These are phyloP conservation scores for Rutstroemia sp. DNA, from an alignment of 2,329 filamentous ascomycete species.

Conservation along the genomic window DNA sequence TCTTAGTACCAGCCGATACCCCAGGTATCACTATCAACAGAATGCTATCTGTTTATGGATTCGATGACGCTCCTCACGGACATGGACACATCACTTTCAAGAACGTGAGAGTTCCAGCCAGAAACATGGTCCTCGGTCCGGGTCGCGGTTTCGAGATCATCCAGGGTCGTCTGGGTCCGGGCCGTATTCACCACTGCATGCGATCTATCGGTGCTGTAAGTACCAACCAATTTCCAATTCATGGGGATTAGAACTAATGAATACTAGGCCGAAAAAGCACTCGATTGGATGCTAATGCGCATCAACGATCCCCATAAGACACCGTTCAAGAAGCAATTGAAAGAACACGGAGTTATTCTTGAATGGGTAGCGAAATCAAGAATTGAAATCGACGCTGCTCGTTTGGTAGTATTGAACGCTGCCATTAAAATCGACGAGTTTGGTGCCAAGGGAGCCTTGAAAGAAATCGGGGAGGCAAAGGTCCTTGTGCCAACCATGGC, in stretches of 20 bases:
- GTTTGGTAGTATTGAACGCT: slow-evolving; percentile 86
- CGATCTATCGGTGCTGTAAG: slow-evolving; percentile 75
- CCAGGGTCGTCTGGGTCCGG: slow-evolving; percentile 89
- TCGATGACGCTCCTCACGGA: slow-evolving; percentile 96
- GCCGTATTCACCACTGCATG: slow-evolving; percentile 98
- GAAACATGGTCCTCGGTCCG: slow-evolving; percentile 84
- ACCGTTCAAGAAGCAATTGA: slow-evolving; percentile 81
- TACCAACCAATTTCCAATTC: slow-evolving; percentile 11
- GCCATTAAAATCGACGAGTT: slow-evolving; percentile 89
- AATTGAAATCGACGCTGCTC: slow-evolving; percentile 87
- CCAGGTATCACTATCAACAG: slow-evolving; percentile 88
- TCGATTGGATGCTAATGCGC: slow-evolving; percentile 91
- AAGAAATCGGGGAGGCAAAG: slow-evolving; percentile 94
- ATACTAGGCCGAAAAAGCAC: slow-evolving; percentile 68
- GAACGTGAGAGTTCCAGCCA: slow-evolving; percentile 79
- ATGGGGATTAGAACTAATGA: slow-evolving; percentile 13
- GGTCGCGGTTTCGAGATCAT: slow-evolving; percentile 97
- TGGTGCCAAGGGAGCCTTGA: slow-evolving; percentile 81
- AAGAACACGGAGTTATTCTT: slow-evolving; percentile 87
- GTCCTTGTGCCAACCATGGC: slow-evolving; percentile 78
- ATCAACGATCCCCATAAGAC: slow-evolving; percentile 89
- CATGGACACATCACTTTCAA: slow-evolving; percentile 89
- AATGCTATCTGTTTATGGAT: slow-evolving; percentile 91
- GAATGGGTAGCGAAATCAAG: slow-evolving; percentile 91
- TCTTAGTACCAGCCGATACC: slow-evolving; percentile 74